Conservation (phyloP, 768 basidiomycete genomes). For the Sarcodon aspratus region DNA sequence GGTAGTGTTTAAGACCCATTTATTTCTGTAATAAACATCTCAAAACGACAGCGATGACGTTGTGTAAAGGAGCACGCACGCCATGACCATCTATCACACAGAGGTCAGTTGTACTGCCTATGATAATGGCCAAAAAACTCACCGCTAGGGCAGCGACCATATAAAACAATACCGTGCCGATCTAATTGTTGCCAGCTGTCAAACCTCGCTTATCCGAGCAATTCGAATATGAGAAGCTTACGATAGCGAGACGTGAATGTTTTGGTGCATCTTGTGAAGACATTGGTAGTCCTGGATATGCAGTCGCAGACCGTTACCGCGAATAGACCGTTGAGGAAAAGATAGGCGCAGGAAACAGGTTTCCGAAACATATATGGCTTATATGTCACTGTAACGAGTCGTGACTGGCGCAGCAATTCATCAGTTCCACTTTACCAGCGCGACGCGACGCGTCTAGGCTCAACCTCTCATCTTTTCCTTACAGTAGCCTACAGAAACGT, state of each 20-base stretch:
- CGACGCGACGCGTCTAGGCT: no score
- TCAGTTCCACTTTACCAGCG: no score
- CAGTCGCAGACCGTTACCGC: no score
- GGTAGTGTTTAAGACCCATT: conserved; percentile 81
- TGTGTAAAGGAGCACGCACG: conserved; percentile 32
- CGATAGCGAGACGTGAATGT: background rate
- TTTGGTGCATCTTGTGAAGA: background rate
- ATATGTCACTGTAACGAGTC: no score
- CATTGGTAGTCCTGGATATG: background rate
- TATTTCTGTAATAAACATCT: conserved; percentile 45
- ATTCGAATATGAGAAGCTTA: background rate
- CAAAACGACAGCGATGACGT: conserved; percentile 1
- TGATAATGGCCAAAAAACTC: conserved; percentile 21
- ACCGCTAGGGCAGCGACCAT: conserved; percentile 83
- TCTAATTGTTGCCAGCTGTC: conserved; percentile 24
- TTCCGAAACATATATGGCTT: no score
- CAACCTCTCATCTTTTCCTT: no score
- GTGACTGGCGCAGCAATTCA: no score
- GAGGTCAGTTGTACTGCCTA: background rate
- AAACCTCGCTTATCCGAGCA: background rate
- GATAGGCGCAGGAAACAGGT: no score
- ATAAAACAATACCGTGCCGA: conserved; percentile 73
- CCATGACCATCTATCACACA: conserved; percentile 72
- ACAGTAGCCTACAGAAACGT: no score
- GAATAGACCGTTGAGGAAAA: no score